Conservation (phyloP, 2,329 filamentous ascomycete genomes). For the Thermochaetoides dissita region DNA sequence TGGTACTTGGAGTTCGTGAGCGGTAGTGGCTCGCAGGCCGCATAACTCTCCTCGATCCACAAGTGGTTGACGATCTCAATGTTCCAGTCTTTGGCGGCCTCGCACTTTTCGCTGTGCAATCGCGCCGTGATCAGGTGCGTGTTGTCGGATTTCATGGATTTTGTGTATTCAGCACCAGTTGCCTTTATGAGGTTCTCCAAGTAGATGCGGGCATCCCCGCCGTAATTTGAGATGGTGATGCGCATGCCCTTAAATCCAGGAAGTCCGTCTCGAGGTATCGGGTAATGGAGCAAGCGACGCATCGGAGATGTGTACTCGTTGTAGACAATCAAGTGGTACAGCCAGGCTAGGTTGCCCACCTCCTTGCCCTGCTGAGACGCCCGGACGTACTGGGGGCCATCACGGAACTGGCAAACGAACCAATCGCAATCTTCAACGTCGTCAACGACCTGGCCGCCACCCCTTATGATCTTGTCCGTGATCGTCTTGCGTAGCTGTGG, state of each 20-base stretch:
- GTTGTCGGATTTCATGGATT: constrained; percentile 88
- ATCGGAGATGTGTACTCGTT: constrained; percentile 82
- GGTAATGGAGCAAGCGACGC: constrained; percentile 77
- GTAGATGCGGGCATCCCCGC: constrained; percentile 83
- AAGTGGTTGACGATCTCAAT: constrained; percentile 85
- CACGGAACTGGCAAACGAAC: constrained; percentile 76
- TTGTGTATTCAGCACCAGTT: constrained; percentile 77
- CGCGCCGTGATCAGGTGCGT: constrained; percentile 91
- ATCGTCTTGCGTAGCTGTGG: constrained; percentile 53
- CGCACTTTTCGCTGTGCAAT: constrained; percentile 79
- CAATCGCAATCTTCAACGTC: constrained; percentile 60
- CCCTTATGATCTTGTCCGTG: constrained; percentile 52
- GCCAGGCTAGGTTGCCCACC: constrained; percentile 85
- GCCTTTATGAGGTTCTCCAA: constrained; percentile 82
- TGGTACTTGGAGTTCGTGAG: constrained; percentile 64
- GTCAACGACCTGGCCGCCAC: constrained; percentile 56
- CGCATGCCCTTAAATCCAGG: constrained; percentile 61
- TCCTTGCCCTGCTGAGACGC: constrained; percentile 68
- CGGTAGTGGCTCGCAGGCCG: constrained; percentile 64
- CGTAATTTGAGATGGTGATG: constrained; percentile 93
- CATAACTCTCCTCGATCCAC: constrained; percentile 96
- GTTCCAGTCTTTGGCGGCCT: constrained; percentile 83
- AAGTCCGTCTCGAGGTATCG: constrained; percentile 61
- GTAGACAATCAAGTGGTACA: constrained; percentile 80
- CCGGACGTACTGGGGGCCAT: constrained; percentile 61